A percentile compares a stretch with the other conserved stretches of the same genome.
Conservation (phyloP, 441 rosid genomes). For the Pelargonium australe region DNA sequence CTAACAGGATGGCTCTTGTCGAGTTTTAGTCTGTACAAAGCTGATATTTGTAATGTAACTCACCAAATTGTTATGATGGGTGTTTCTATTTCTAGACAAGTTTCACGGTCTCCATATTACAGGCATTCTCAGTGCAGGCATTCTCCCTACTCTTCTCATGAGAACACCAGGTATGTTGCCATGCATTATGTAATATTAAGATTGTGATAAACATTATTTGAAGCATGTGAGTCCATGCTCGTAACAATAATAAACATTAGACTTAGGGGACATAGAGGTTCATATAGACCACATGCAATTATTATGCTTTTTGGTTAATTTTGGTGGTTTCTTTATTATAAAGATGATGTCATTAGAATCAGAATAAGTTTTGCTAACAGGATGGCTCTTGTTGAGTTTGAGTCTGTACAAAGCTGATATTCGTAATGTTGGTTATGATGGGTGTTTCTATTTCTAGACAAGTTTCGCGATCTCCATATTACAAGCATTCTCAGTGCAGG, state of each 20-base stretch:
- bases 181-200: slow-evolving; percentile 28
- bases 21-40: slow-evolving; percentile 31
- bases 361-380: slow-evolving; percentile 24
- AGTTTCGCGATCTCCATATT: slow-evolving; percentile 95
- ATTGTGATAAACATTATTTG: slow-evolving; percentile 30
- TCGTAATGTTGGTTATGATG: slow-evolving; percentile 46
- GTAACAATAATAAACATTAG: background rate
- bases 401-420: slow-evolving; percentile 30
- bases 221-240: slow-evolving; percentile 2
- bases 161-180: slow-evolving; percentile 42
- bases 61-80: slow-evolving; percentile 64
- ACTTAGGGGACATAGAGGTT: no score
- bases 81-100: slow-evolving; percentile 95
- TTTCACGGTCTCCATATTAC: slow-evolving; percentile 97
- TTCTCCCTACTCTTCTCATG: slow-evolving; percentile 93
- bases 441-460: slow-evolving; percentile 95
- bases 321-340: slow-evolving; percentile 2
- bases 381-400: slow-evolving; percentile 29
- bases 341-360: slow-evolving; percentile 18
- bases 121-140: slow-evolving; percentile 98
- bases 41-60: slow-evolving; percentile 32
- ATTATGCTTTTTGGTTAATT: background rate
- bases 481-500: slow-evolving; percentile 98
- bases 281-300: no score
- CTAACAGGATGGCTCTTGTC: slow-evolving; percentile 24